Evolutionary conservation across 768 basidiomycete genomes (phyloP).

Genomic region (Hypsizygus marmoreus): DNA sequence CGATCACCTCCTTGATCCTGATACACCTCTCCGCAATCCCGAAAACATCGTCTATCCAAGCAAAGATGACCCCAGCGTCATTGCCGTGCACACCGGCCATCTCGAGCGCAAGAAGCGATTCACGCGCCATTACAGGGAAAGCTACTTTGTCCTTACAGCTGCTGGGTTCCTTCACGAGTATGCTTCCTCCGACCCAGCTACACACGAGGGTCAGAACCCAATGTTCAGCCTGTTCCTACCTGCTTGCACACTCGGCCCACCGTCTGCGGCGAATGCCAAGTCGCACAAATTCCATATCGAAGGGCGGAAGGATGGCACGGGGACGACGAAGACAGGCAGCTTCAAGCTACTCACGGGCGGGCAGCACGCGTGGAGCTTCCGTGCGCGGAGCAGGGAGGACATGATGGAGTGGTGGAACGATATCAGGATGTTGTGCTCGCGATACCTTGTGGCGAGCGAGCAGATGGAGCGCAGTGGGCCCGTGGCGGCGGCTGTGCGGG

Average conservation of each 20-base stretch:
- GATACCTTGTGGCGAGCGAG: conserved; percentile 94
- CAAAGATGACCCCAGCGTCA: conserved; percentile 86
- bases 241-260: conserved; percentile 93
- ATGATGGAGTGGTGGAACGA: conserved; percentile 99
- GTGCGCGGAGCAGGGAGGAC: conserved; percentile 86
- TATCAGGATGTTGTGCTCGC: conserved; percentile 86
- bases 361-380: conserved; percentile 79
- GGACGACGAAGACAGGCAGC: conserved; percentile 61
- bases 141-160: conserved; percentile 90
- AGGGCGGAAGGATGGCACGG: conserved; percentile 80
- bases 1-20: conserved; percentile 95
- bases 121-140: conserved; percentile 82
- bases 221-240: conserved; percentile 90
- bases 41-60: conserved; percentile 80
- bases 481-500: conserved; percentile 87
- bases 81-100: conserved; percentile 84
- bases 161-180: conserved; percentile 97
- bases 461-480: conserved; percentile 91
- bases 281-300: conserved; percentile 99
- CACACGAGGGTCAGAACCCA: conserved; percentile 54
- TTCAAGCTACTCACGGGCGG: conserved; percentile 38
- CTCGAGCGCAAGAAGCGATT: conserved; percentile 96
- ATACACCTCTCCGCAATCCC: conserved; percentile 88
- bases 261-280: conserved; percentile 63
- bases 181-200: conserved; percentile 69